These are phyloP conservation scores for Canavalia ensiformis DNA, from an alignment of 306 rosid species.

Conservation along the genomic window DNA sequence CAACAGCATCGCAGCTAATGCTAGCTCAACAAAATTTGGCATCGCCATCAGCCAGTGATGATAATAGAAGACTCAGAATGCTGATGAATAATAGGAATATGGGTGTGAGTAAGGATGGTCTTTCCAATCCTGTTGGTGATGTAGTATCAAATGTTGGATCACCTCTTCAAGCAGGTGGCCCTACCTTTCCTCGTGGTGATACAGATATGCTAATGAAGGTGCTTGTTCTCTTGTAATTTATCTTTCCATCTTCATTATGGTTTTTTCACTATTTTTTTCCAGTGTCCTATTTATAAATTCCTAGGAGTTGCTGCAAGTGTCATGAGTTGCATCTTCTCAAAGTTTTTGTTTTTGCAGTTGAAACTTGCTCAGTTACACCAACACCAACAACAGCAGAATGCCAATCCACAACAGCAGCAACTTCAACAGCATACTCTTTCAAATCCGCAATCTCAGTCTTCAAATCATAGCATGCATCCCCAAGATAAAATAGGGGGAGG, in stretches of 20 bases:
- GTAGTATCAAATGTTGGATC: constrained; percentile 83
- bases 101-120: constrained; percentile 77
- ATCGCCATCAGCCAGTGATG: constrained; percentile 86
- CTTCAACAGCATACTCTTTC: constrained; percentile 89
- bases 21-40: constrained; percentile 93
- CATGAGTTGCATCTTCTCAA: constrained; percentile 43
- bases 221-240: constrained; percentile 39
- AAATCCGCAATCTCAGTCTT: constrained; percentile 81
- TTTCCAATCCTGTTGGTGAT: constrained; percentile 84
- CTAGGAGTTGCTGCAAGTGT: constrained; percentile 11
- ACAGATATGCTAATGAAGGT: constrained; percentile 87
- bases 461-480: constrained; percentile 85
- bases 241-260: constrained; percentile 38
- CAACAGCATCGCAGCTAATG: constrained; percentile 88
- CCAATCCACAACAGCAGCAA: constrained; percentile 79
- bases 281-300: constrained; percentile 13
- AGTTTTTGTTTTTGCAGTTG: constrained; percentile 58
- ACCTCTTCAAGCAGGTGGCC: constrained; percentile 85
- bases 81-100: constrained; percentile 70
- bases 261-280: constrained; percentile 33
- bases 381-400: constrained; percentile 74
- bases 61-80: constrained; percentile 83
- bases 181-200: constrained; percentile 80
- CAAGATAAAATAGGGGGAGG: constrained; percentile 88
- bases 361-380: constrained; percentile 90